phyloP scores from a whole-genome alignment of 495 filamentous ascomycete genomes.

The Oidiodendron maius region DNA sequence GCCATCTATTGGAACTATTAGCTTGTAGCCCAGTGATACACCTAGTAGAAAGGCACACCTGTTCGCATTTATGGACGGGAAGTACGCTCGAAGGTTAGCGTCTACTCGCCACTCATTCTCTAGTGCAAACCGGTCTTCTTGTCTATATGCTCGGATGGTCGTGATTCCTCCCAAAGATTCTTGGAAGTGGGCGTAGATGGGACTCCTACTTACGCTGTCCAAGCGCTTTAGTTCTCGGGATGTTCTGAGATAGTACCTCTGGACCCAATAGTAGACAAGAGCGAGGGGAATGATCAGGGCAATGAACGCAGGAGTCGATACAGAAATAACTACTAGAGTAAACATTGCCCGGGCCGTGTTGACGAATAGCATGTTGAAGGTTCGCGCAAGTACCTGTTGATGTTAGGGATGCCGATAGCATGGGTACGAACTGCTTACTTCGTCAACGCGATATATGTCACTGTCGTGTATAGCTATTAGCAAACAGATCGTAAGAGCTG shows the following conservation, averaged over 20 bases:
- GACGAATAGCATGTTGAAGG: slow-evolving; percentile 90
- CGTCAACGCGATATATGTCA: slow-evolving; percentile 93
- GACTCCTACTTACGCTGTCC: slow-evolving; percentile 90
- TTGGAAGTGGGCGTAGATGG: slow-evolving; percentile 98
- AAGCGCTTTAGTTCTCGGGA: slow-evolving; percentile 94
- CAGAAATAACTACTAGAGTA: slow-evolving; percentile 79
- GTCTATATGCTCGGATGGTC: slow-evolving; percentile 95
- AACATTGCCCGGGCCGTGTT: slow-evolving; percentile 81
- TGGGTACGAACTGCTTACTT: slow-evolving; percentile 30
- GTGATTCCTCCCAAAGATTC: slow-evolving; percentile 91
- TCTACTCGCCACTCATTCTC: slow-evolving; percentile 99
- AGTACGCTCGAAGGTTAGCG: slow-evolving; percentile 91
- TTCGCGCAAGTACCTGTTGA: slow-evolving; percentile 67
- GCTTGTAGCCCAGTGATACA: neutral
- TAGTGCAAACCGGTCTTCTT: slow-evolving; percentile 76
- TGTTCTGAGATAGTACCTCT: slow-evolving; percentile 94
- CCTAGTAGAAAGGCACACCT: slow-evolving; percentile 12
- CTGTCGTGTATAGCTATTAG: slow-evolving; percentile 32
- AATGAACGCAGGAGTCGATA: slow-evolving; percentile 75
- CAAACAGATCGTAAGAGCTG: slow-evolving; percentile 4
- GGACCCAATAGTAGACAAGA: slow-evolving; percentile 83
- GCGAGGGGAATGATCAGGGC: slow-evolving; percentile 74
- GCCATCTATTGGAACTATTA: slow-evolving; percentile 53
- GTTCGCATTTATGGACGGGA: slow-evolving; percentile 93
- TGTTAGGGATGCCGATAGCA: slow-evolving; percentile 11